Conservation (phyloP, 768 basidiomycete species). For the Naganishia antarctica region DNA sequence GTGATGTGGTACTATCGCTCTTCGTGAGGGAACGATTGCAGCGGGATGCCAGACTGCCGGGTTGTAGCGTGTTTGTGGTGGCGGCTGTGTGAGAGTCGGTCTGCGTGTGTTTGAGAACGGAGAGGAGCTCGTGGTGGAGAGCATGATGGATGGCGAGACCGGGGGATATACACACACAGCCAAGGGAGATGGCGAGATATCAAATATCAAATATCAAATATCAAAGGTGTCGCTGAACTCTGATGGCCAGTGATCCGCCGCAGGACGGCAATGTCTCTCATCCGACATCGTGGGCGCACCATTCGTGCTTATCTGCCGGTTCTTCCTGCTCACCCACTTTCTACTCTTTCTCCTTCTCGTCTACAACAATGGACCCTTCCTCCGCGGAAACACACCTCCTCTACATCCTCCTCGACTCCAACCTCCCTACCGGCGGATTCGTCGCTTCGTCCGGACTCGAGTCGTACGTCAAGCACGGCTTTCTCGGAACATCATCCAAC, state of each 20-base stretch:
- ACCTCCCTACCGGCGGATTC: constrained; percentile 94
- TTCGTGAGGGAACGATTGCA: background rate
- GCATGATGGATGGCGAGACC: background rate
- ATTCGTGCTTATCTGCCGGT: background rate
- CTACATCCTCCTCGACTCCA: constrained; percentile 61
- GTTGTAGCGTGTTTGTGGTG: constrained; percentile 8
- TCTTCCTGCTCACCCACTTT: background rate
- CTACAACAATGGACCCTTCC: constrained; percentile 1
- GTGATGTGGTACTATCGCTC: background rate
- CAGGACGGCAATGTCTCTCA: background rate
- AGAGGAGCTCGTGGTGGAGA: background rate
- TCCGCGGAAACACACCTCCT: constrained; percentile 39
- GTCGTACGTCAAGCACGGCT: constrained; percentile 81
- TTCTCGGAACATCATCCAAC: constrained; percentile 47
- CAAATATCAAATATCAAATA: no score
- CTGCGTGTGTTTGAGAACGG: constrained; percentile 11
- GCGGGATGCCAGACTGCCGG: constrained; percentile 14
- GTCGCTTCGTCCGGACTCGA: constrained; percentile 91
- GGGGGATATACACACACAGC: background rate
- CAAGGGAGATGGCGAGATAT: background rate
- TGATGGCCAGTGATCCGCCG: background rate
- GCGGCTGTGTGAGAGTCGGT: background rate
- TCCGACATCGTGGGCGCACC: background rate
- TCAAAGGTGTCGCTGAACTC: background rate
- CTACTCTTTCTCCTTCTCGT: background rate